Evolutionary conservation across 176 grass and related monocot genomes (phyloP), one percentile per base, ranked within the genome.

Genomic region (Ananas comosus): DNA sequence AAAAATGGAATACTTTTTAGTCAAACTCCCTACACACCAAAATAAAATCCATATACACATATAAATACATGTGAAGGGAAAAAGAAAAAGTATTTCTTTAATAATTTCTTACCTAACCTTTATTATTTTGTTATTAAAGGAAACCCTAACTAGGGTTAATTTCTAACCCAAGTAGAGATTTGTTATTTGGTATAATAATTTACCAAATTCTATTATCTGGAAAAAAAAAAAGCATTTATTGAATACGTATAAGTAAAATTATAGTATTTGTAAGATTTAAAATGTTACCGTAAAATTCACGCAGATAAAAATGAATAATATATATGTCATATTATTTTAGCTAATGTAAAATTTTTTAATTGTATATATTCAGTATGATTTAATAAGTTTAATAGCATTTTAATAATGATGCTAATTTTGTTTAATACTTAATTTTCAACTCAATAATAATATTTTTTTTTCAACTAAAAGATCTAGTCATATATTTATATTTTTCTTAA

Each of bases 11-110:
- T 27, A 9, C 33, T 17, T 63, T 77, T 77, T 50, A 69, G 74
- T 69, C 74, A 77, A 77, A 69, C 64, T 65, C 48, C 48, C 50
- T 53, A 49, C 59, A 12, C 19, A 64, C 64, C 51, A 50, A 42
- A 74, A 68, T 23, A 59, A 48, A 57, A 49, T 65, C 51, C 65
- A 61, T 68, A 77, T 69, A 77, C 65, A 24, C 12, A 17, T 23
- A 64, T 59, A 77, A 77, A 68, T 77, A 42, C 65, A 51, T 77
- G 65, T 53, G 14, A 16, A 19, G 23, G 50, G 66, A 75, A 66
- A 53, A 48, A 48, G 13, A 7, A 51, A 23, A 61, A 75, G 57
- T 75, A 52, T 75, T 66, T 63, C 65, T 65, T n/a, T 53, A 53
- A 11, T 51, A 29, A 52, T 51, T 75, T 70, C 28, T 49, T 74